These are phyloP conservation scores for Aureobasidium subglaciale DNA, from an alignment of 2,329 filamentous ascomycete species.

Conservation along the genomic window DNA sequence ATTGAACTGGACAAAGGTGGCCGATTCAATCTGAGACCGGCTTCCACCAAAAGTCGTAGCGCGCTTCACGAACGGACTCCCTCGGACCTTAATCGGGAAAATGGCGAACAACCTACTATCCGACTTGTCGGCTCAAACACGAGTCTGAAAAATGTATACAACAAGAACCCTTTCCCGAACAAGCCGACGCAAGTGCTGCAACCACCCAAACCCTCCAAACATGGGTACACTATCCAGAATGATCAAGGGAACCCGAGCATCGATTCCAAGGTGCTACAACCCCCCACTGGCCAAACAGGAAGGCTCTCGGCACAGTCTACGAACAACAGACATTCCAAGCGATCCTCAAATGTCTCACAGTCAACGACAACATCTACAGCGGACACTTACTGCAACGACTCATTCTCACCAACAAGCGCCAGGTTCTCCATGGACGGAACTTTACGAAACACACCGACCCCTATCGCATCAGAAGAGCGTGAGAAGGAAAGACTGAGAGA, in stretches of 20 bases:
- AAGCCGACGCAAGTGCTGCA: conserved; percentile 17
- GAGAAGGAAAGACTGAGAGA: conserved; percentile 1
- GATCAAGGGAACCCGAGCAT: background rate
- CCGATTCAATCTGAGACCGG: conserved; percentile 13
- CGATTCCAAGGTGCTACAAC: conserved; percentile 8
- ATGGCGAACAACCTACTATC: conserved; percentile 24
- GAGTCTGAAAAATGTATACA: conserved; percentile 16
- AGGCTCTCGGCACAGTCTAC: conserved; percentile 21
- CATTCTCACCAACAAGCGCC: conserved; percentile 16
- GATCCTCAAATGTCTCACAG: conserved; percentile 7
- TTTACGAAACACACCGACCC: conserved; percentile 8
- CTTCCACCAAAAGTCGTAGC: conserved; percentile 17
- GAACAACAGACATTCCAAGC: conserved; percentile 9
- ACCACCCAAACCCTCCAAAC: conserved; percentile 9
- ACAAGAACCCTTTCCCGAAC: conserved; percentile 17
- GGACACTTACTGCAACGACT: conserved; percentile 16
- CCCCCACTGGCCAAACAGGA: conserved; percentile 15
- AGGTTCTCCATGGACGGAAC: conserved; percentile 15
- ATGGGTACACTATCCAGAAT: conserved; percentile 7
- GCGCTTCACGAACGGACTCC: conserved; percentile 23
- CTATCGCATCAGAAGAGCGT: background rate
- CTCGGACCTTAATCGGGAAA: conserved; percentile 20
- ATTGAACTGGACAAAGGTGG: conserved; percentile 16
- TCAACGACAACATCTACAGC: conserved; percentile 16
- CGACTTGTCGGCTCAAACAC: conserved; percentile 25